Conservation (phyloP, 73 alveolate species). For the Breviolum minutum region DNA sequence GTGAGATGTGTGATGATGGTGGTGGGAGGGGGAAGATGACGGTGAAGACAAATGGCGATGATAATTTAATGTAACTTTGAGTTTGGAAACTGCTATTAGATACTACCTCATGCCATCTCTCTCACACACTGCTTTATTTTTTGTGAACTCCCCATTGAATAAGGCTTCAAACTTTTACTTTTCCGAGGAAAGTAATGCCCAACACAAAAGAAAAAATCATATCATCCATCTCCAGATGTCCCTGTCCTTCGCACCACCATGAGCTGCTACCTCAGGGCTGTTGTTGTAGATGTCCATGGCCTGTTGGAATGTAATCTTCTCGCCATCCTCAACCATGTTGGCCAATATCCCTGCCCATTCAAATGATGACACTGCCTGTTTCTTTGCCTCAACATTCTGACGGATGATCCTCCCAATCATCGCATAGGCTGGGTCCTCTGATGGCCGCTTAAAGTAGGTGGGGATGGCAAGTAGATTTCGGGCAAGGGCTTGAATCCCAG, state of each 20-base stretch:
- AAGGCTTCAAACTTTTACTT: too few relatives aligned
- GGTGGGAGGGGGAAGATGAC: too few relatives aligned
- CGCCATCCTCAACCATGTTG: background rate
- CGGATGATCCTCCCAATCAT: conserved; percentile 20
- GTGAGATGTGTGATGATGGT: too few relatives aligned
- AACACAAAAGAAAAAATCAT: too few relatives aligned
- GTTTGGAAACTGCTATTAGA: too few relatives aligned
- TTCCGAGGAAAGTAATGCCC: too few relatives aligned
- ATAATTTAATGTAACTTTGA: too few relatives aligned
- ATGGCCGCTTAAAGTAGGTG: background rate
- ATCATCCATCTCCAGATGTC: background rate
- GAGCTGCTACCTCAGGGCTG: background rate
- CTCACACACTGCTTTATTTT: too few relatives aligned
- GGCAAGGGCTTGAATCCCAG: background rate
- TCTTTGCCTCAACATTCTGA: conserved; percentile 13
- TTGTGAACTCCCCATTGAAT: too few relatives aligned
- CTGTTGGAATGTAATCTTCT: background rate
- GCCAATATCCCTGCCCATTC: background rate
- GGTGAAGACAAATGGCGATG: too few relatives aligned
- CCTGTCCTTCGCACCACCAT: background rate
- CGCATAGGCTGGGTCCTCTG: background rate
- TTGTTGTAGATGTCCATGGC: conserved; percentile 16
- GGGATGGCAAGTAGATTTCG: background rate
- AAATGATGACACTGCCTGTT: background rate
- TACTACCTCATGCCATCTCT: too few relatives aligned